Evolutionary conservation across 805 yeast genomes (phyloP).

Genomic region (Allodekkera sacchari): DNA sequence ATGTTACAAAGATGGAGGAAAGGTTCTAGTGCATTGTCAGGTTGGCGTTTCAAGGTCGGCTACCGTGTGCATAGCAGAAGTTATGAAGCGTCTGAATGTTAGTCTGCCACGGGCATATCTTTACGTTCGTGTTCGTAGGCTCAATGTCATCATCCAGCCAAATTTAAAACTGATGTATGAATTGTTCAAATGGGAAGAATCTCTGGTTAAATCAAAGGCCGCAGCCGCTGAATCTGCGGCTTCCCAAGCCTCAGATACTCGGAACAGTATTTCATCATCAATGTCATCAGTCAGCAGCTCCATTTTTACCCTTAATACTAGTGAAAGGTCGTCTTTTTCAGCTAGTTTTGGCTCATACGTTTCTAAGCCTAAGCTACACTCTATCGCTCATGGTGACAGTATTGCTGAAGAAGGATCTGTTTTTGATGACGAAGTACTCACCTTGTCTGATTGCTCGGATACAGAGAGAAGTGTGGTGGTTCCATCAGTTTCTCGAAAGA

Average conservation of each 20-base stretch:
- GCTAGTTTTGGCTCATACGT: constrained; percentile 16
- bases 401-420: constrained; percentile 2
- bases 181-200: constrained; percentile 61
- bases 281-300: constrained; percentile 10
- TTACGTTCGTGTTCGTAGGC: constrained; percentile 79
- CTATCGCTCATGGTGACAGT: too few species aligned
- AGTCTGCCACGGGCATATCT: constrained; percentile 74
- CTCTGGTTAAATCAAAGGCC: constrained; percentile 13
- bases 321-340: constrained; percentile 19
- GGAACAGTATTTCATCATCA: constrained; percentile 11
- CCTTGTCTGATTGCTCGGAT: too few species aligned
- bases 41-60: constrained; percentile 96
- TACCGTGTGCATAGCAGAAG: constrained; percentile 91
- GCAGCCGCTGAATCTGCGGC: not conserved
- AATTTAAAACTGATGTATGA: constrained; percentile 89
- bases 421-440: too few species aligned
- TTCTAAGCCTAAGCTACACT: too few species aligned
- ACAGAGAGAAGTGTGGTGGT: too few species aligned
- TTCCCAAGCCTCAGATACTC: not conserved
- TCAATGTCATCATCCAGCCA: constrained; percentile 92
- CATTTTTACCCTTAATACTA: constrained; percentile 9
- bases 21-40: constrained; percentile 80
- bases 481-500: not conserved
- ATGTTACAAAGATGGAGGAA: constrained; percentile 34
- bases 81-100: constrained; percentile 66